Evolutionary conservation across 192 early-diverging fungal genomes (phyloP), one percentile per base, ranked within the genome.

Genomic region (Dissophora ornata): DNA sequence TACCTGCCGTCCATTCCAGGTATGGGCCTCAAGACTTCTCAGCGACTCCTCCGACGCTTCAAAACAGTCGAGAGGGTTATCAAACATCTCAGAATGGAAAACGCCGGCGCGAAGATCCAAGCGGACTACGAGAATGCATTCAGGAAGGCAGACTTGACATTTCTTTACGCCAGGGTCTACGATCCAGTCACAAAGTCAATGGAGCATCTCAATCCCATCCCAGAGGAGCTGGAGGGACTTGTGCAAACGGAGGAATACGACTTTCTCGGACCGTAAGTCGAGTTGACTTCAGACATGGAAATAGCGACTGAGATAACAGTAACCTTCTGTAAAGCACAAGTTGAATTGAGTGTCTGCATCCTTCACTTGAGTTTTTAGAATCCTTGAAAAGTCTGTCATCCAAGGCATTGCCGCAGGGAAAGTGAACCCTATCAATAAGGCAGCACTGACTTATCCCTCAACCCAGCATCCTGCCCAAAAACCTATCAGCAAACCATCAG

Each of bases 111-210:
- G 42, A 67, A 78, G 28, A 79, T 94, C 0, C 87, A 87, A 0
- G 55, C 82, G 2, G 84, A 85, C n/a, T 99, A 99, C 58, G 81
- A 85, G 30, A 71, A 84, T 3, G 68, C 80, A 4, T 97, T 95
- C 57, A 66, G 71, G 18, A 78, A 86, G 26, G 97, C 98, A 2
- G 92, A 98, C 29, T 75, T 90, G 5, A 96, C 94, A 0, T 99
- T 99, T 81, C 69, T 89, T 36, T 91, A 95, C 71, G 96, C 98
- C 57, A 84, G 91, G 0, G 97, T 99, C 4, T 99, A 91, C 71
- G 92, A 95, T 62, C 90, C 93, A 1, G 42, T 46, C 1, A 41
- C 69, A 1, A 66, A 81, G 12, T 19, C 58, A 0, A 68, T 94
- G 56, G 87, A 83, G 3, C 85, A 85, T 45, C 79, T 98, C 25